A percentile compares a stretch with the other conserved stretches of the same genome.
Conservation (phyloP, 805 yeast species). For the Cyberlindnera lachancei region DNA sequence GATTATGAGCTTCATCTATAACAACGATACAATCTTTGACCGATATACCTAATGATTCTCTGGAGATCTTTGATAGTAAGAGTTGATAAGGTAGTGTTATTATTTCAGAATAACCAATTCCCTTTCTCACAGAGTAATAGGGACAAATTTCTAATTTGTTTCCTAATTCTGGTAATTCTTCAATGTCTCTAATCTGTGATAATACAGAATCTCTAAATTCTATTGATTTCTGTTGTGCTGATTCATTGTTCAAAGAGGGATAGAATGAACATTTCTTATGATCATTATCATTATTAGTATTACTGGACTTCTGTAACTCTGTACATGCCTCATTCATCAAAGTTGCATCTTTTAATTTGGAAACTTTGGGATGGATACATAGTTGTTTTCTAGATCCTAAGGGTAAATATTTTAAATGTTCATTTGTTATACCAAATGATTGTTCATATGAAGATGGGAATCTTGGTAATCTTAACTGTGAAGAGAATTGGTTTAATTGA, state of each 20-base stretch:
- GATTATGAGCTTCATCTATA: conserved; percentile 90
- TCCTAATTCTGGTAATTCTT: conserved; percentile 65
- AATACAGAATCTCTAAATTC: conserved; percentile 43
- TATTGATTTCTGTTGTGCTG: conserved; percentile 20
- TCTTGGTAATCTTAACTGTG: conserved; percentile 54
- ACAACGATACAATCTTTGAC: conserved; percentile 61
- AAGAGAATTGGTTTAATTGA: conserved; percentile 73
- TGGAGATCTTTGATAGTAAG: conserved; percentile 49
- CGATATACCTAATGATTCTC: conserved; percentile 52
- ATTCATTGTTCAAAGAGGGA: conserved; percentile 25
- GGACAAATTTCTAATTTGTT: conserved; percentile 58
- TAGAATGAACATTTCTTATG: conserved; percentile 35
- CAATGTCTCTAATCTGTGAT: conserved; percentile 50
- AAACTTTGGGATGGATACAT: conserved; percentile 65
- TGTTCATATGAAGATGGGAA: conserved; percentile 55
- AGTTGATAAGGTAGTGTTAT: conserved; percentile 83
- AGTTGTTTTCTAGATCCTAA: conserved; percentile 80
- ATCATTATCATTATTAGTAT: too few relatives aligned
- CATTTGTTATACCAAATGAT: conserved; percentile 26
- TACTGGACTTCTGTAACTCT: conserved; percentile 48
- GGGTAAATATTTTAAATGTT: conserved; percentile 60
- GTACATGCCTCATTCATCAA: conserved; percentile 75
- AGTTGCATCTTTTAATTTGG: conserved; percentile 37
- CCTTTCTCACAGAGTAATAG: conserved; percentile 64
- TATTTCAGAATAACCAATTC: conserved; percentile 56